phyloP scores from a whole-genome alignment of 768 basidiomycete species.

The Clitopilus passeckerianus region DNA sequence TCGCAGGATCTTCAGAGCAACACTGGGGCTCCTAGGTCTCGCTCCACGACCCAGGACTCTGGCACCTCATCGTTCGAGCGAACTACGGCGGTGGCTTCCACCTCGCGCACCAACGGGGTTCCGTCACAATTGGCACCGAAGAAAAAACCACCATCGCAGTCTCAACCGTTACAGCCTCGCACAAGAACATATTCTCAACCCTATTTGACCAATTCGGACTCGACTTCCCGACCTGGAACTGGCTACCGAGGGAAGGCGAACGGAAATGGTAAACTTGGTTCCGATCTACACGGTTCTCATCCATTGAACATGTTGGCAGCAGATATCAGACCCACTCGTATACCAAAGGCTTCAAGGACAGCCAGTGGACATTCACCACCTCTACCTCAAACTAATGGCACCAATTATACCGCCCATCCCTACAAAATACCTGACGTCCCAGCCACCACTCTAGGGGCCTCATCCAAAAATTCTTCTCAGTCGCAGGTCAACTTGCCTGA shows the following conservation, averaged over 20 bases:
- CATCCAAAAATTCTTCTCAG: conserved; percentile 22
- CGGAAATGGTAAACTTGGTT: conserved; percentile 21
- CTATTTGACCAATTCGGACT: conserved; percentile 25
- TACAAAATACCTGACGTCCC: conserved; percentile 7
- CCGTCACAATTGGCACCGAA: conserved; percentile 11
- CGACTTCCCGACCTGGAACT: conserved; percentile 21
- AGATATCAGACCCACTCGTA: conserved; percentile 45
- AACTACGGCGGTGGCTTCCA: conserved; percentile 13
- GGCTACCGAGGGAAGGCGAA: conserved; percentile 15
- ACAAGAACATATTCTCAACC: conserved; percentile 66
- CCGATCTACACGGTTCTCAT: conserved; percentile 6
- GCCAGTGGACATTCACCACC: conserved; percentile 27
- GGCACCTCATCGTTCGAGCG: conserved; percentile 12
- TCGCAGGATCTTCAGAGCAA: conserved; percentile 18
- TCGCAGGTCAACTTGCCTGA: conserved; percentile 27
- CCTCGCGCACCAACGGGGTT: conserved; percentile 23
- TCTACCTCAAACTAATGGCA: conserved; percentile 12
- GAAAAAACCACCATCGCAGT: conserved; percentile 14
- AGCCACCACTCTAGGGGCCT: conserved; percentile 21
- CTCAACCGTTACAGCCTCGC: conserved; percentile 34
- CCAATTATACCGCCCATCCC: conserved; percentile 11
- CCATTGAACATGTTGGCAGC: conserved; percentile 39
- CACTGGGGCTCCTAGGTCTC: conserved; percentile 8
- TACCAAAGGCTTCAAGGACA: conserved; percentile 33
- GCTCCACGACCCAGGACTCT: conserved; percentile 7